These are phyloP conservation scores for Drechslera avenae DNA, from an alignment of 2,329 filamentous ascomycete species.

Conservation along the genomic window DNA sequence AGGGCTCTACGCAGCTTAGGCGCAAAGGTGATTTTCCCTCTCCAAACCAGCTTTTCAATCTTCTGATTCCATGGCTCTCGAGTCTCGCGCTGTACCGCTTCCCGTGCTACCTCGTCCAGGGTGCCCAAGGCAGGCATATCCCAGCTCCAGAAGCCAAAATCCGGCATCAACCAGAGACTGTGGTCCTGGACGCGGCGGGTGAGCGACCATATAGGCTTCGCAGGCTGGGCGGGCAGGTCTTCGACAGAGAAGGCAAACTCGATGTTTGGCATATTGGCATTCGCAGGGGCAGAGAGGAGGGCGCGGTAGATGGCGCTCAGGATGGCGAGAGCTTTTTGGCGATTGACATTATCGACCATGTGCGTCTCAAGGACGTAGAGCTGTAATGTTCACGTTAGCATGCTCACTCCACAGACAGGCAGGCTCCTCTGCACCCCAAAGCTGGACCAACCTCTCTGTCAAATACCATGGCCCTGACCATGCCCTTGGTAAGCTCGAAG, in stretches of 20 bases:
- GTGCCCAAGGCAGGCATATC: constrained; percentile 5
- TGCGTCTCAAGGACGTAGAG: constrained; percentile 41
- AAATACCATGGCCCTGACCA: constrained; percentile 42
- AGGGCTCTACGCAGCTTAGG: constrained; percentile 16
- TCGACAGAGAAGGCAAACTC: constrained; percentile 44
- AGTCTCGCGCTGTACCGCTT: not conserved
- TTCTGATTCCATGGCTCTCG: constrained; percentile 23
- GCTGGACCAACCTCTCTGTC: constrained; percentile 34
- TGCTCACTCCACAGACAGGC: not conserved
- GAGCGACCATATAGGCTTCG: constrained; percentile 40
- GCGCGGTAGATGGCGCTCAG: constrained; percentile 40
- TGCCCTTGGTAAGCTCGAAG: constrained; percentile 40
- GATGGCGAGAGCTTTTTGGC: constrained; percentile 39
- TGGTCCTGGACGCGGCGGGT: constrained; percentile 39
- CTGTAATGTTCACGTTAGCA: constrained; percentile 19
- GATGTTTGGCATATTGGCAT: constrained; percentile 37
- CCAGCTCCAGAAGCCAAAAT: constrained; percentile 35
- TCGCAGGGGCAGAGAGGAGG: constrained; percentile 29
- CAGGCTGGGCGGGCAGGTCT: constrained; percentile 38
- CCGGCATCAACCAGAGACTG: constrained; percentile 37
- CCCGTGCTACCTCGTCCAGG: too few species aligned
- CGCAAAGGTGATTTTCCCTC: constrained; percentile 39
- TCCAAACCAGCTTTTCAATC: constrained; percentile 33
- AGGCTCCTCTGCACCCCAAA: not conserved
- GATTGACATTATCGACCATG: constrained; percentile 44